phyloP scores from a whole-genome alignment of 1,284 basidiomycete species.

The Pyrrhoderma noxium region DNA sequence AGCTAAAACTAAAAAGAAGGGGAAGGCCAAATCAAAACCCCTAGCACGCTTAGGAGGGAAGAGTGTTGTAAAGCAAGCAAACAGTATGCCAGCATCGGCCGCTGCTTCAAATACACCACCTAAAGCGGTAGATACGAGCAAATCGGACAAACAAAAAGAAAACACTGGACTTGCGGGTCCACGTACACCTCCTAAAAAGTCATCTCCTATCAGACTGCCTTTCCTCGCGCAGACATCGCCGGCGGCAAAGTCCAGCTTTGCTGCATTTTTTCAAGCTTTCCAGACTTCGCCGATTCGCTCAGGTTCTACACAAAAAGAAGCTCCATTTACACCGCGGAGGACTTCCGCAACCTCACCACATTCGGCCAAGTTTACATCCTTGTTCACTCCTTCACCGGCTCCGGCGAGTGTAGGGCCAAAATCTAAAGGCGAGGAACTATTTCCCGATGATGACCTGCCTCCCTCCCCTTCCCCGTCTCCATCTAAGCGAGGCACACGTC shows the following conservation, averaged over 20 bases:
- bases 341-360: not conserved
- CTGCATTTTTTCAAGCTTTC: conserved; percentile 16
- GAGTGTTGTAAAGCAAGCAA: not conserved
- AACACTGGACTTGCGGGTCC: not conserved
- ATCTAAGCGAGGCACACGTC: not conserved
- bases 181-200: not conserved
- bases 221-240: conserved; percentile 18
- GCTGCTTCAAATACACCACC: not conserved
- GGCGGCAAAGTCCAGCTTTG: conserved; percentile 1
- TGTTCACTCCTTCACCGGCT: conserved; percentile 16
- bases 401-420: conserved; percentile 1
- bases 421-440: not conserved
- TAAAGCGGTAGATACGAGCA: not conserved
- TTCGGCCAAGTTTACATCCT: conserved; percentile 6
- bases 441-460: conserved; percentile 7
- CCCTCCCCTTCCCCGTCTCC: conserved; percentile 16
- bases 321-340: conserved; percentile 6
- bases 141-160: not conserved
- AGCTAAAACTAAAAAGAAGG: conserved; percentile 5
- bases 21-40: conserved; percentile 11
- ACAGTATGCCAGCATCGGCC: not conserved
- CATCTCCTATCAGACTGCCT: conserved; percentile 6
- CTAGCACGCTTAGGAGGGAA: conserved; percentile 12
- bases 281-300: conserved; percentile 15
- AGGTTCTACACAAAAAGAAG: not conserved